Base-by-base conservation (phyloP, 2,329 filamentous ascomycete species). In the Cladosporium sp. region DNA sequence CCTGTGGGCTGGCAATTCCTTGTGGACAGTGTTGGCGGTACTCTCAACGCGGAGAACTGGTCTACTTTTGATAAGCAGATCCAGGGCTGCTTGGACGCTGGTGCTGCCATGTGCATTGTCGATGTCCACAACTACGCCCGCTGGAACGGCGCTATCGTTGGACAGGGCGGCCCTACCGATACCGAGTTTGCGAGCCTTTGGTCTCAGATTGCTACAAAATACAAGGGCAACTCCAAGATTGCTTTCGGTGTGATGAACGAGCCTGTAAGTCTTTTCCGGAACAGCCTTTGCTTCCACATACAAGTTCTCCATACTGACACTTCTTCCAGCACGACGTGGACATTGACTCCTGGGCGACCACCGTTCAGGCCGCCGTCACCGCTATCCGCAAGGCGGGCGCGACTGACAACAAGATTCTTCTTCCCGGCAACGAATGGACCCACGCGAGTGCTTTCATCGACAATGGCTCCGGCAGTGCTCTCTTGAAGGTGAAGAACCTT, bases 211-310 rank as follows among this genome's bases (percentile, higher is more conserved):
- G 83, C 83, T 1, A 70, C 67, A 1, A 79, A 80, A 60, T 86
- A 86, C 64, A 74, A 72, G 19, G 59, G 61, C 7, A 67, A 80
- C 40, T 61, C 72, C 30, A 79, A 77, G 53, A 67, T 86, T 25
- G 72, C 78, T 3, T 84, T 86, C 56, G 82, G 81, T 9, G 62
- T 86, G 38, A 86, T 86, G 82, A 87, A 86, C 67, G 84, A 73
- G 67, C 83, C 83, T 3, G 54, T 56, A 51, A 49, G 52, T 49
- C 32, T 27, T 18, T 18, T 4, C 27, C 5, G 80, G 84, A 27
- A 9, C 62, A 78, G 9, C n/a, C 9, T 27, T 27, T 81, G 45
- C 13, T 55, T 43, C 19, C 36, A 19, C 27, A 39, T 12, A 33
- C 12, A 13, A 5, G 32, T 13, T 43, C 6, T n/a, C 7, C 5